Evolutionary conservation across 495 filamentous ascomycete species (phyloP), one percentile per base, ranked within the genome.

Genomic region (Tuber aestivum): DNA sequence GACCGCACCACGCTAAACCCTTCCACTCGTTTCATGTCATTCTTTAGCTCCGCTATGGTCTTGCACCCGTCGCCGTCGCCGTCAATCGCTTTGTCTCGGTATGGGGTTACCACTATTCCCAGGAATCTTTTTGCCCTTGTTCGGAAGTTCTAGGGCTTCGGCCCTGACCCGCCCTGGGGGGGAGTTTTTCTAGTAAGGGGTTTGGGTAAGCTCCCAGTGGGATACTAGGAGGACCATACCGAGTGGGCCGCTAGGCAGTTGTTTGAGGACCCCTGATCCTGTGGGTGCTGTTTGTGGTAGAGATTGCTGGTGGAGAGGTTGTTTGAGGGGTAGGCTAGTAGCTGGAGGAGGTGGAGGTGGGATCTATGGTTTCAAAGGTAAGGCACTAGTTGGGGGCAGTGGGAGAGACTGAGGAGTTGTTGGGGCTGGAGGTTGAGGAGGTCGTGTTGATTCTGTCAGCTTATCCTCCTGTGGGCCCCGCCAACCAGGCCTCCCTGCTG

Each of bases 1-100:
- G 93, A 88, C 65, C 93, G 90, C 70, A 95, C 72, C 38, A 42
- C 44, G 41, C 74, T 76, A 38, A 76, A 40, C 3, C 44, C 70
- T 23, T 50, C 72, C 20, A 76, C 70, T 16, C 40, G 35, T 14
- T 18, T 35, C 32, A 76, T 32, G n/a, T 76, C 74, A 4, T 72
- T 56, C 23, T 61, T 27, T 32, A 76, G 69, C 21, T 48, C 56
- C 0, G 18, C 41, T 3, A 38, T 41, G 4, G 9, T 35, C 70
- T 76, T 76, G 23, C 71, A 73, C 7, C 27, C 27, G 21, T 73
- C 70, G 3, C 12, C 12, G n/a, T 73, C 70, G 3, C 12, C 12
- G n/a, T 32, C 32, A 3, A 32, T 32, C 27, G 16, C n/a, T 23
- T 56, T 76, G 37, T 40, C 75, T 18, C 32, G 27, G 37, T 70